phyloP scores from a whole-genome alignment of 192 early-diverging fungal species.

The Coemansia reversa region DNA sequence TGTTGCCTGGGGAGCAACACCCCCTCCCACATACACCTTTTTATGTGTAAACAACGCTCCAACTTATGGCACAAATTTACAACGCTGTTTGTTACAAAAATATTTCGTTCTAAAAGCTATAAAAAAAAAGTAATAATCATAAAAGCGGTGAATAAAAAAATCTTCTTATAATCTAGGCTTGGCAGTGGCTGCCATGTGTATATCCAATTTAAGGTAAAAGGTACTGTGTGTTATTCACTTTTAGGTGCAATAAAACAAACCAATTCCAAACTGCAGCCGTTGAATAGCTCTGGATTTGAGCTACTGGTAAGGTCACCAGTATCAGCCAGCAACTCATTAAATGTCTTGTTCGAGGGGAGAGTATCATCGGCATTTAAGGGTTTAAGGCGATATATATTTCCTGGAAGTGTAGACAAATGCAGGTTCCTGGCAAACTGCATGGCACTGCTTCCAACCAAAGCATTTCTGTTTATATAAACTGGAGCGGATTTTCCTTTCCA shows the following conservation, averaged over 20 bases:
- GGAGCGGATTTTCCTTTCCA: conserved; percentile 19
- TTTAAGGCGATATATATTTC: conserved; percentile 19
- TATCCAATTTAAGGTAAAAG: background rate
- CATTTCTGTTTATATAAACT: conserved; percentile 29
- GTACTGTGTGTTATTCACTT: background rate
- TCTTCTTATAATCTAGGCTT: too few relatives aligned
- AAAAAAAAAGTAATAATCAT: too few relatives aligned
- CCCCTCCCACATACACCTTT: too few relatives aligned
- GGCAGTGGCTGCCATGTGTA: background rate
- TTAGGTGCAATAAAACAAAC: background rate
- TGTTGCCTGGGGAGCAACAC: too few relatives aligned
- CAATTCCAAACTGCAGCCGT: conserved; percentile 41
- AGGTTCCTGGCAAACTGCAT: conserved; percentile 30
- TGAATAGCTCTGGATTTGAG: conserved; percentile 9
- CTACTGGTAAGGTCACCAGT: background rate
- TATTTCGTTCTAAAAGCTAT: too few relatives aligned
- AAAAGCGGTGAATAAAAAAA: too few relatives aligned
- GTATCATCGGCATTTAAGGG: conserved; percentile 3
- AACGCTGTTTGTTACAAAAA: too few relatives aligned
- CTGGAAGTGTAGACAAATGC: conserved; percentile 23
- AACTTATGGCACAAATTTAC: too few relatives aligned
- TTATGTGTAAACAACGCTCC: too few relatives aligned
- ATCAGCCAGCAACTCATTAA: conserved; percentile 9
- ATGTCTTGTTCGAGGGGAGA: conserved; percentile 28
- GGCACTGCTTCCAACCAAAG: conserved; percentile 35